Evolutionary conservation across 257 asterid genomes (phyloP).

Genomic region (Solanum virginianum): DNA sequence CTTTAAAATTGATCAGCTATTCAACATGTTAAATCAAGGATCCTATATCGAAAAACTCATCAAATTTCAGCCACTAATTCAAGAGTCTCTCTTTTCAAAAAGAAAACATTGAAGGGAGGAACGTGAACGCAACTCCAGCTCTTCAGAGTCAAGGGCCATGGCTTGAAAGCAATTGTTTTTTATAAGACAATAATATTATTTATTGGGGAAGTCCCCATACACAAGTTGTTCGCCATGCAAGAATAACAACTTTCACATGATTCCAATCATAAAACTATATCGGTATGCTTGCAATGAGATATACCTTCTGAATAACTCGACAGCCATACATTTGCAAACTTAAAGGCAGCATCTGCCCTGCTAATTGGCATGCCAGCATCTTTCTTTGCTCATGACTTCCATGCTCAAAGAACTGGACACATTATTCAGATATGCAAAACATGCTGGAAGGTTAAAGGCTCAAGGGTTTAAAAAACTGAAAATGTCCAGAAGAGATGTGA

Average conservation of each 20-base stretch:
- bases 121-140: neutral
- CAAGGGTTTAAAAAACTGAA: neutral
- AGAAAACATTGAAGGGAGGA: neutral
- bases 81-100: neutral
- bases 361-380: slow-evolving; percentile 63
- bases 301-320: slow-evolving; percentile 91
- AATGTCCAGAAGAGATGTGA: neutral
- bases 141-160: neutral
- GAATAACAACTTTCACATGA: neutral
- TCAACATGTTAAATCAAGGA: neutral
- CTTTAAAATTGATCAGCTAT: neutral
- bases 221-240: neutral
- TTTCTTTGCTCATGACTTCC: slow-evolving; percentile 67
- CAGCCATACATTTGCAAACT: slow-evolving; percentile 97
- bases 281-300: neutral
- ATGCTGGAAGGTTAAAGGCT: neutral
- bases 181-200: neutral
- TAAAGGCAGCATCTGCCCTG: slow-evolving; percentile 56
- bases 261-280: neutral
- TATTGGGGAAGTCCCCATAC: neutral
- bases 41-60: neutral
- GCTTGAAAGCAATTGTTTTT: neutral
- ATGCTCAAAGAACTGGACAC: slow-evolving; percentile 66
- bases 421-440: slow-evolving; percentile 5
- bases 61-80: neutral